Evolutionary conservation across 1,284 basidiomycete genomes (phyloP), one percentile per base, ranked within the genome.

Genomic region (Wallemia mellicola): DNA sequence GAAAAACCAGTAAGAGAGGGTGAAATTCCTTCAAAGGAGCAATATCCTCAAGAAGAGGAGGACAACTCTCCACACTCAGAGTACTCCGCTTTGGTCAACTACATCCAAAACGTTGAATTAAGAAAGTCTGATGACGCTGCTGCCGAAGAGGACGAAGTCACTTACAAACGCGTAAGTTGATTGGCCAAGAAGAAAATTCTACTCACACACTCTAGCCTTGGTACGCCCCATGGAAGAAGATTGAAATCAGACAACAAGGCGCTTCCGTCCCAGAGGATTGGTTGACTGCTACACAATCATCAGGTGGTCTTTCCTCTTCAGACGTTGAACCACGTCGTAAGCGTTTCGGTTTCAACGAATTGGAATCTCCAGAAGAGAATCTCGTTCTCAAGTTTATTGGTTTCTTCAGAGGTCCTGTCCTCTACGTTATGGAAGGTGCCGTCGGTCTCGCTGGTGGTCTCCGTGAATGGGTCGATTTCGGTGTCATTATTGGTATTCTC

Each of bases 351-450:
- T 66, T 67, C 61, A 71, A 71, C 66, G 69, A 68, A 65, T 67
- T 71, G 33, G 67, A 68, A 62, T 62, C 63, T 59, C 65, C 66
- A 63, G 69, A 70, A 63, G 64, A 64, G 22, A 70, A 68, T 59
- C 67, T 64, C 7, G 58, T 67, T 59, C 62, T 68, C n/a, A 26
- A 57, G 24, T 57, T 57, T 57, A 66, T 67, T 58, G 61, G 58
- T n/a, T 68, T 66, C 66, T 66, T 66, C 64, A 65, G 65, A 65
- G 67, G 66, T 63, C 67, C 67, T 58, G 66, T 68, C 59, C 67
- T 66, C 61, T 71, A 69, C 69, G 70, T 71, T 63, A 71, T 71
- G 70, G 70, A 71, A 64, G 69, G 69, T 57, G 70, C 70, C 61
- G 70, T 70, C 62, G 58, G 65, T 68, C 57, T 67, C 67, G 33